Percentiles rank a stretch among this genome's conserved stretches.
phyloP scores from a whole-genome alignment of 2,329 filamentous ascomycete genomes.

The Teratosphaeria gauchensis region DNA sequence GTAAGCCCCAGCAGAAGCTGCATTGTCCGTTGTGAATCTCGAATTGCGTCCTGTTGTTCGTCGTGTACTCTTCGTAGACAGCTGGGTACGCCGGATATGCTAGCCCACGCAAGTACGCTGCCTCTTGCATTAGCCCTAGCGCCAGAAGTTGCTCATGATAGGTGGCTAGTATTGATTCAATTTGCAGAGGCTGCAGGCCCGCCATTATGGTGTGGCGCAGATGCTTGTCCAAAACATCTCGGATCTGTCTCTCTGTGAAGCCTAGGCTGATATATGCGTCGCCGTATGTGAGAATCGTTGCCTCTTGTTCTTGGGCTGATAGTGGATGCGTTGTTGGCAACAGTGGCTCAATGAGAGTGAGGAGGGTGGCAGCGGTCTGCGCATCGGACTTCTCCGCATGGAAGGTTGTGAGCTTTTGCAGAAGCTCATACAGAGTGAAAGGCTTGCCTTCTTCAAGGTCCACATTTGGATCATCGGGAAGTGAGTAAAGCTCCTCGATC shows the following conservation, averaged over 20 bases:
- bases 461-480: conserved; percentile 5
- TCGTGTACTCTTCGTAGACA: conserved; percentile 48
- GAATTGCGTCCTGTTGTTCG: conserved; percentile 45
- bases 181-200: conserved; percentile 41
- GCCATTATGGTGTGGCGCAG: conserved; percentile 32
- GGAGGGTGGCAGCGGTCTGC: conserved; percentile 38
- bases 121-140: conserved; percentile 40
- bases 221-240: conserved; percentile 30
- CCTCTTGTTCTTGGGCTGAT: conserved; percentile 20
- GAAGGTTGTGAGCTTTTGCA: conserved; percentile 32
- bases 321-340: conserved; percentile 33
- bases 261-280: conserved; percentile 31
- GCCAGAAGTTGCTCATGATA: conserved; percentile 48
- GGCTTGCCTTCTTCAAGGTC: conserved; percentile 22
- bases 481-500: background rate
- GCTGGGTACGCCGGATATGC: conserved; percentile 46
- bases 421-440: conserved; percentile 33
- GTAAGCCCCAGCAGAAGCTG: conserved; percentile 36
- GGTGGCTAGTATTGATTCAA: conserved; percentile 45
- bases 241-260: conserved; percentile 29
- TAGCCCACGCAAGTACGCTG: conserved; percentile 47
- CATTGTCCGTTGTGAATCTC: conserved; percentile 32
- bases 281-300: conserved; percentile 29
- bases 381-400: conserved; percentile 32
- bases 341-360: conserved; percentile 38